Evolutionary conservation across 2,329 filamentous ascomycete species (phyloP).

Genomic region (Trichoderma harzianum): DNA sequence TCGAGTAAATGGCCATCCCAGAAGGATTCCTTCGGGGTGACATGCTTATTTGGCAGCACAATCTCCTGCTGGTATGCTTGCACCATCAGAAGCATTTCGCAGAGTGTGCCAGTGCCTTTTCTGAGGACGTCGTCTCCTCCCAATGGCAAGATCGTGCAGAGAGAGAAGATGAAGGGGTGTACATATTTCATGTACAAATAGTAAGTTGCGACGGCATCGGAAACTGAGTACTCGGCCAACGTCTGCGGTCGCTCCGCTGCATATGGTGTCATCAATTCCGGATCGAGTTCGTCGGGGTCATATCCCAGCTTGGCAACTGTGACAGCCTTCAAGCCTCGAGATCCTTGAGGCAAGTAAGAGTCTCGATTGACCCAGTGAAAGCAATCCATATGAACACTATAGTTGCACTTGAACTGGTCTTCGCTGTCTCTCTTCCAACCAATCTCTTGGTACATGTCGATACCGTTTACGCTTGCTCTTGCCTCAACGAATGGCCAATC

Average conservation of each 20-base stretch:
- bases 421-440: conserved; percentile 94
- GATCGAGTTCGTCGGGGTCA: conserved; percentile 95
- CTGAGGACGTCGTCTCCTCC: conserved; percentile 88
- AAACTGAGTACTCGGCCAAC: conserved; percentile 95
- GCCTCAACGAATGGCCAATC: conserved; percentile 99
- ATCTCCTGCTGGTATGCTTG: conserved; percentile 92
- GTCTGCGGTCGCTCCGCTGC: conserved; percentile 89
- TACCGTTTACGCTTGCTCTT: conserved; percentile 86
- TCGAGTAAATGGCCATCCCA: conserved; percentile 96
- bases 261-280: conserved; percentile 93
- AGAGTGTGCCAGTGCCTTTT: conserved; percentile 97
- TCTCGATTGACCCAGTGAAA: conserved; percentile 99
- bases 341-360: conserved; percentile 95
- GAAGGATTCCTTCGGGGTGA: conserved; percentile 85
- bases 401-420: conserved; percentile 93
- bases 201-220: conserved; percentile 97
- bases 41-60: conserved; percentile 92
- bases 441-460: conserved; percentile 99
- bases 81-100: conserved; percentile 99
- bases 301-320: conserved; percentile 98
- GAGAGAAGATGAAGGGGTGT: conserved; percentile 98
- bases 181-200: conserved; percentile 99
- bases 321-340: conserved; percentile 93
- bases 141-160: conserved; percentile 93
- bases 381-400: conserved; percentile 98